Evolutionary conservation across 495 filamentous ascomycete genomes (phyloP).

Genomic region (Penicillium waksmanii): DNA sequence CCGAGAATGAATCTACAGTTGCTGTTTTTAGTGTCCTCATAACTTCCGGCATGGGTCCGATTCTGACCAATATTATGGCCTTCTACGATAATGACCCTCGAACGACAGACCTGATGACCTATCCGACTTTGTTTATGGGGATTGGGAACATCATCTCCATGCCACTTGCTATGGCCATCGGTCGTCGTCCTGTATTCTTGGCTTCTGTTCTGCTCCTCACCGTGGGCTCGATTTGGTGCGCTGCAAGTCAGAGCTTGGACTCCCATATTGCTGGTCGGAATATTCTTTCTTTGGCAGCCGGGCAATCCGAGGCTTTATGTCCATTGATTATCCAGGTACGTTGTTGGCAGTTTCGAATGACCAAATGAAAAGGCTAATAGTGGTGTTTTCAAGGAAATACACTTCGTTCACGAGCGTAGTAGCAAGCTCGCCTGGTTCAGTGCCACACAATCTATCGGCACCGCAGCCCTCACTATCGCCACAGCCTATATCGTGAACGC

Average conservation of each 20-base stretch:
- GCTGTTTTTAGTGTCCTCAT: not conserved
- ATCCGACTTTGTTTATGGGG: slow-evolving; percentile 37
- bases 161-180: slow-evolving; percentile 26
- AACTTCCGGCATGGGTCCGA: slow-evolving; percentile 31
- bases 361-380: not conserved
- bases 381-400: slow-evolving; percentile 7
- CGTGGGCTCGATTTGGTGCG: slow-evolving; percentile 28
- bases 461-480: slow-evolving; percentile 22
- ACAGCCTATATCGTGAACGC: slow-evolving; percentile 23
- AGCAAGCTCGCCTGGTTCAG: slow-evolving; percentile 27
- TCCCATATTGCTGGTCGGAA: slow-evolving; percentile 32
- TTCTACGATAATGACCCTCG: slow-evolving; percentile 26
- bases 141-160: slow-evolving; percentile 33
- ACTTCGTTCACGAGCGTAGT: slow-evolving; percentile 28
- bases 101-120: slow-evolving; percentile 29
- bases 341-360: not conserved
- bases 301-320: slow-evolving; percentile 31
- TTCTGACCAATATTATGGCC: slow-evolving; percentile 19
- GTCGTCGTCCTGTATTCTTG: slow-evolving; percentile 31
- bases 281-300: slow-evolving; percentile 32
- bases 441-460: slow-evolving; percentile 22
- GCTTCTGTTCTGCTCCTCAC: slow-evolving; percentile 27
- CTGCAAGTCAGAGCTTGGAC: slow-evolving; percentile 20
- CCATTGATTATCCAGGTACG: slow-evolving; percentile 27
- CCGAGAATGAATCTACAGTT: not conserved